These are phyloP conservation scores for Fusarium sp. DNA, from an alignment of 2,329 filamentous ascomycete genomes.

Conservation along the genomic window DNA sequence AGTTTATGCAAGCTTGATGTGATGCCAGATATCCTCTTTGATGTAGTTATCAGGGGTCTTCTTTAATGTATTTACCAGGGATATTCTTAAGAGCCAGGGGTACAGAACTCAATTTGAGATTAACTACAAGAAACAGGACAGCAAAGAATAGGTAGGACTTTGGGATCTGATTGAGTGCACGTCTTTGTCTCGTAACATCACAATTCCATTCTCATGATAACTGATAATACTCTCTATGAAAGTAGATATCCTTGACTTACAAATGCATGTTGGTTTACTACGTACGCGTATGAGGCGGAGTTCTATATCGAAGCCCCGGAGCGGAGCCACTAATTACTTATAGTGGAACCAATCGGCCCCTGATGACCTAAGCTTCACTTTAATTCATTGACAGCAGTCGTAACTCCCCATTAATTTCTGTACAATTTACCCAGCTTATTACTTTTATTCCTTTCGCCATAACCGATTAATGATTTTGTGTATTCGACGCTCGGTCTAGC, in stretches of 20 bases:
- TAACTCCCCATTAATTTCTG: constrained; percentile 23
- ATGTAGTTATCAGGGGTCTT: neutral
- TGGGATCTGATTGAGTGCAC: no score
- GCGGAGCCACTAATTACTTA: constrained; percentile 26
- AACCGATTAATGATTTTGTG: constrained; percentile 15
- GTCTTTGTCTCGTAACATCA: no score
- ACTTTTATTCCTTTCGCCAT: constrained; percentile 2
- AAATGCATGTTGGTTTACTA: neutral
- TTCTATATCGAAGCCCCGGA: constrained; percentile 7
- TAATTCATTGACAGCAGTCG: constrained; percentile 4
- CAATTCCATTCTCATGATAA: neutral
- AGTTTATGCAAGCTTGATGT: neutral
- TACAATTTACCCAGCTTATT: constrained; percentile 13
- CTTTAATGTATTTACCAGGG: neutral
- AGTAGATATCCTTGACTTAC: neutral
- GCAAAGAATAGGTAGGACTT: no score
- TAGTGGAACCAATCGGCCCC: constrained; percentile 37
- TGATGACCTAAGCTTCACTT: constrained; percentile 44
- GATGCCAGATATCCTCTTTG: neutral
- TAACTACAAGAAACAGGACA: neutral
- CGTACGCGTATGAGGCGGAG: constrained; percentile 36
- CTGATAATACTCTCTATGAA: neutral
- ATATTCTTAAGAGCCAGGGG: neutral
- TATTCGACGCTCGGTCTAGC: neutral
- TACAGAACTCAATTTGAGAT: neutral